These are phyloP conservation scores for Magnusiomyces clavatus DNA, from an alignment of 1,139 yeast species.

Conservation along the genomic window DNA sequence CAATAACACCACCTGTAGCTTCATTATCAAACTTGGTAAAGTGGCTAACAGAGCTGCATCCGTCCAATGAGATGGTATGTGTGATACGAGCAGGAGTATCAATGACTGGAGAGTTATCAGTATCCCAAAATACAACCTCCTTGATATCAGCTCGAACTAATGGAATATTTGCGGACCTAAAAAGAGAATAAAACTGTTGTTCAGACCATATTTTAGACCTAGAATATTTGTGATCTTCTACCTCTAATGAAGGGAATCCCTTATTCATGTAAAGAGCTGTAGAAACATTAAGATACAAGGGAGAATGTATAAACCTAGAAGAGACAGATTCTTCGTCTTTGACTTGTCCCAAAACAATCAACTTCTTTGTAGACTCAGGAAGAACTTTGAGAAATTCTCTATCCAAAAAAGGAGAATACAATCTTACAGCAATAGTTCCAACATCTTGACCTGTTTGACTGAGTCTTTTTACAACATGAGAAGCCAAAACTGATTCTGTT, in stretches of 20 bases:
- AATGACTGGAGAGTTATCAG: conserved; percentile 27
- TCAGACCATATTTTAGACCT: conserved; percentile 22
- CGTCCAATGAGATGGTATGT: conserved; percentile 63
- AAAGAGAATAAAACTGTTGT: conserved; percentile 20
- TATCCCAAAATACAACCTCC: conserved; percentile 52
- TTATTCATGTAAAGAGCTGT: conserved; percentile 50
- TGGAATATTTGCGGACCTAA: conserved; percentile 16
- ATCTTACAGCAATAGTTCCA: conserved; percentile 67
- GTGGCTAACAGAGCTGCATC: conserved; percentile 44
- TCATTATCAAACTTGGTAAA: conserved; percentile 66
- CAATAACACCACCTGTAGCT: conserved; percentile 67
- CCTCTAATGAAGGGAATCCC: conserved; percentile 21
- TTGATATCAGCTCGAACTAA: conserved; percentile 15
- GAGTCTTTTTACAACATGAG: conserved; percentile 32
- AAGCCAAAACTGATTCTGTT: conserved; percentile 50
- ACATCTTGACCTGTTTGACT: conserved; percentile 34
- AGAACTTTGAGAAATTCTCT: conserved; percentile 51
- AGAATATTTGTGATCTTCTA: conserved; percentile 29
- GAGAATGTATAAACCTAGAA: conserved; percentile 24
- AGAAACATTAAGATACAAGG: conserved; percentile 60
- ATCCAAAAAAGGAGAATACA: conserved; percentile 58
- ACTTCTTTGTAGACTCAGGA: conserved; percentile 50
- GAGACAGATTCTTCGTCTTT: conserved; percentile 33
- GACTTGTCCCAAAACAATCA: conserved; percentile 59
- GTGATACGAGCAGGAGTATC: conserved; percentile 61